Base-by-base conservation (phyloP, 1,284 basidiomycete species). In the Trametes pubescens region DNA sequence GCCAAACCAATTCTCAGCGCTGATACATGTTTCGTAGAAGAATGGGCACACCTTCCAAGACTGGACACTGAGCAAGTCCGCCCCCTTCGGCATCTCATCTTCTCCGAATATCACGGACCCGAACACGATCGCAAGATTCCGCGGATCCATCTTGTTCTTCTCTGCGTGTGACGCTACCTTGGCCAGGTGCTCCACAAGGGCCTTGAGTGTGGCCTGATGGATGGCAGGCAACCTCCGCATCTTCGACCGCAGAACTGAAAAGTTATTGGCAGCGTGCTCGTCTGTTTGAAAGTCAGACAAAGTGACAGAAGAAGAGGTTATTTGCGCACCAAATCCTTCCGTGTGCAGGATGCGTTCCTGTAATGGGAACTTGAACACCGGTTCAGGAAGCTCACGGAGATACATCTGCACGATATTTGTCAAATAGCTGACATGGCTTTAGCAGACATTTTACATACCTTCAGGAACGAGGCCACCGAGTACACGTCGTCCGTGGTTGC, bases 121-220 rank as follows among this genome's bases (percentile, higher is more conserved):
- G 77, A 95, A 95, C 0, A 95, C 89, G 60, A 96, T 94, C 5
- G 93, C 92, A 26, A 96, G 81, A 72, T 95, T 96, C 80, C 92
- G 93, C 0, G 91, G 82, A 67, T 95, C 94, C 97, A 99, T 99
- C 79, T 98, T 98, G 78, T 98, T 99, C 75, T 86, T 86, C 22
- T 89, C 86, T 5, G 85, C 82, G 55, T 86, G 82, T 8, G 86
- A 80, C 1, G 89, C 88, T 5, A 99, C 88, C 26, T 90, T 85
- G 9, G 91, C 83, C 13, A 99, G 86, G 76, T 99, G 97, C 70
- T 97, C 93, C 18, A 98, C 80, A n/a, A 99, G 78, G 10, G 90
- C 86, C 69, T 89, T 92, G 70, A 99, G 85, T 0, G 95, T 96
- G 3, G 92, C 91, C 73, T 96, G 94, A 75, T 99, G 95, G 44